Percentiles rank a stretch among this genome's conserved stretches.
These are phyloP conservation scores for Pichia sp. DNA, from an alignment of 1,139 yeast species.

Conservation along the genomic window DNA sequence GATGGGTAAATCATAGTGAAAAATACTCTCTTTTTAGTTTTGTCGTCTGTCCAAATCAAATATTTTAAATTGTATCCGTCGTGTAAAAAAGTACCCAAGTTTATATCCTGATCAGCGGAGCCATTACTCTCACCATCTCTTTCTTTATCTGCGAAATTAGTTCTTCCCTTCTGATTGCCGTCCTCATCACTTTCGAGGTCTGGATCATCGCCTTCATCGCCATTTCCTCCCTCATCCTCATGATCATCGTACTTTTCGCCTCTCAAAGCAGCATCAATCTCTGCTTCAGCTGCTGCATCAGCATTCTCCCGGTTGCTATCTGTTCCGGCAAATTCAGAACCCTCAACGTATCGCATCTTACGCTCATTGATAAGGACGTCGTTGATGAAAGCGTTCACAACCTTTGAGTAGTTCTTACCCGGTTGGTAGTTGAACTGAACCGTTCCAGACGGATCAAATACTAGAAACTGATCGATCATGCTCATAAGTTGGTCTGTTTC, in stretches of 20 bases:
- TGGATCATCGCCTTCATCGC: conserved; percentile 1
- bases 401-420: conserved; percentile 34
- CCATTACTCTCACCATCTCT: conserved; percentile 9
- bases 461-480: conserved; percentile 50
- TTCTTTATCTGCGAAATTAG: conserved; percentile 18
- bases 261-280: conserved; percentile 5
- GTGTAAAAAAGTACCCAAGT: conserved; percentile 28
- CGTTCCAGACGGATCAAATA: conserved; percentile 52
- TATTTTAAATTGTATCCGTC: conserved; percentile 30
- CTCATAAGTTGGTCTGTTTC: too few species aligned
- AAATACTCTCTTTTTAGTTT: conserved; percentile 19
- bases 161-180: conserved; percentile 16
- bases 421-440: conserved; percentile 46
- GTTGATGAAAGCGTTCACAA: conserved; percentile 44
- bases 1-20: conserved; percentile 29
- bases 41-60: conserved; percentile 17
- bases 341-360: conserved; percentile 26
- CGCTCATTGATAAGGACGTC: conserved; percentile 42
- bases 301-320: conserved; percentile 9
- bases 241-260: conserved; percentile 4
- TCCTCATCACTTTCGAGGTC: conserved; percentile 5
- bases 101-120: conserved; percentile 8
- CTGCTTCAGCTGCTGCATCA: conserved; percentile 14
- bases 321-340: conserved; percentile 14
- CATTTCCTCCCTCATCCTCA: conserved; percentile 6